Evolutionary conservation across 83 land plant genomes (phyloP), one percentile per base, ranked within the genome.

Genomic region (Picea abies): DNA sequence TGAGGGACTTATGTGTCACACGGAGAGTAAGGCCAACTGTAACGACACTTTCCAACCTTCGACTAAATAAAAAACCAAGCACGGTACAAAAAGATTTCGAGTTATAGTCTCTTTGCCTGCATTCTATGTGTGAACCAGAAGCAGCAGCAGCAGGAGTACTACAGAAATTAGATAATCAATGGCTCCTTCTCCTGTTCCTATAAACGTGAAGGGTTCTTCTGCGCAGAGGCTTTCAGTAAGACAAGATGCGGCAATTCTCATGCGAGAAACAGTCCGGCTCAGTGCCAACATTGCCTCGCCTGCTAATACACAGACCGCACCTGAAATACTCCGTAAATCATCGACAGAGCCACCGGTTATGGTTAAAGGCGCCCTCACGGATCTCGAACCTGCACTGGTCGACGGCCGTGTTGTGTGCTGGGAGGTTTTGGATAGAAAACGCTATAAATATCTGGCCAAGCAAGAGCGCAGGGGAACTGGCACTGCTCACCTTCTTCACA

Each of bases 361-460:
- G 52, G 22, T 26, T 22, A 12, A 14, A 19, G 19, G 10, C 14
- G 65, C 39, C 3, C 79, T 60, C 25, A 52, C 26, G 5, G 62
- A 32, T 32, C 19, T 70, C 4, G 75, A 77, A 25, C 80, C 75
- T 4, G 85, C 83, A 17, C 79, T 49, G 70, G 85, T n/a, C 63
- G 80, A 35, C 41, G 62, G 86, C 9, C 77, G 89, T 17, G 49
- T 90, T 77, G 41, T 90, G 37, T 90, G 92, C 79, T 84, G 85
- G 63, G 92, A 90, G 85, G 89, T 88, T 39, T 69, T 88, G 63
- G 90, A 84, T 47, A 90, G 92, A 11, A 67, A 86, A 29, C 76
- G 88, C 35, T 90, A 86, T 86, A 84, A 86, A 15, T 90, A 90
- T 63, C 82, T 88, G n/a, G 87, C 73, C 5, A 88, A 86, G 67